Evolutionary conservation across 2,329 filamentous ascomycete species (phyloP).

Genomic region (Nemania serpens): DNA sequence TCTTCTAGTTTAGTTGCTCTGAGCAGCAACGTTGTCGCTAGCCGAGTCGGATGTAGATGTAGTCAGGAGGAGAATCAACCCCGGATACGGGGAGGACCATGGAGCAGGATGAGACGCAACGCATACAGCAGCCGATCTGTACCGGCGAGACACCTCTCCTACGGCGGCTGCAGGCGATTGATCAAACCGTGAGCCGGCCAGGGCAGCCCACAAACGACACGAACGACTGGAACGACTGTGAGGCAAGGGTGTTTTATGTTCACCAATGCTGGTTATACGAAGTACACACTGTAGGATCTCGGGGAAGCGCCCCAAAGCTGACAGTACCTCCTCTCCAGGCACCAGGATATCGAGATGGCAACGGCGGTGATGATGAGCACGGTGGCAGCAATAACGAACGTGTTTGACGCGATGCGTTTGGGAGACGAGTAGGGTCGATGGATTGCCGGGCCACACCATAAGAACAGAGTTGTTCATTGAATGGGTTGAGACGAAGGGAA

Average conservation of each 20-base stretch:
- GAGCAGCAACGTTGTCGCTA: conserved; percentile 7
- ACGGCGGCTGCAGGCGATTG: conserved; percentile 16
- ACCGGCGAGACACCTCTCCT: conserved; percentile 13
- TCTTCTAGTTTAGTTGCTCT: not conserved
- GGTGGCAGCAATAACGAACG: conserved; percentile 15
- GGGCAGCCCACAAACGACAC: conserved; percentile 1
- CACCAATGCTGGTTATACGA: conserved; percentile 3
- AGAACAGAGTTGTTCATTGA: conserved; percentile 8
- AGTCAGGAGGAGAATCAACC: not conserved
- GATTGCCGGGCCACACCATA: conserved; percentile 23
- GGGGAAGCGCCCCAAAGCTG: conserved; percentile 6
- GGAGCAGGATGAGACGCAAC: conserved; percentile 7
- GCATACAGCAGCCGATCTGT: conserved; percentile 14
- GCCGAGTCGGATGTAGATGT: not conserved
- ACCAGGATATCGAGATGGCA: conserved; percentile 21
- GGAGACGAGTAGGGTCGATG: conserved; percentile 2
- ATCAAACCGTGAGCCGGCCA: conserved; percentile 5
- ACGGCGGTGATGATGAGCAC: conserved; percentile 10
- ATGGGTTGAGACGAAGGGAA: conserved; percentile 17
- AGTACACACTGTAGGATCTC: conserved; percentile 5
- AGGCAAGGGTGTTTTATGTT: not conserved
- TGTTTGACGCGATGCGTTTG: conserved; percentile 16
- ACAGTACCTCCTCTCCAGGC: conserved; percentile 20
- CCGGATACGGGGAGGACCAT: conserved; percentile 6
- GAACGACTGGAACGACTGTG: not conserved